phyloP scores from a whole-genome alignment of 192 early-diverging fungal species.

The Podila epigama region DNA sequence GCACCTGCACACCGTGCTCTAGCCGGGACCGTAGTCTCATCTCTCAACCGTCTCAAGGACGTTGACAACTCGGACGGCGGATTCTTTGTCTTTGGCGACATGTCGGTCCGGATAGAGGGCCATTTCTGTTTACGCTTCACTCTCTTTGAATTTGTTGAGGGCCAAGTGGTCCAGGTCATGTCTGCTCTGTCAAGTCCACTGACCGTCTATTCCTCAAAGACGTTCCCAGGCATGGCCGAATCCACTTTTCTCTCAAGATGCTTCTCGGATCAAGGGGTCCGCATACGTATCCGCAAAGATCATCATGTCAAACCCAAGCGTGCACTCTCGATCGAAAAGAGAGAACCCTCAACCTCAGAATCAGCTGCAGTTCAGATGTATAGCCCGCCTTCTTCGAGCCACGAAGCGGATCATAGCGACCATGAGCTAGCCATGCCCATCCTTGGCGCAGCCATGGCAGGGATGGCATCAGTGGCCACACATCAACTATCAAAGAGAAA shows the following conservation, averaged over 20 bases:
- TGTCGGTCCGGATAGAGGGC: conserved; percentile 88
- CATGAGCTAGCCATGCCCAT: conserved; percentile 4
- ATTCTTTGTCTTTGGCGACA: conserved; percentile 95
- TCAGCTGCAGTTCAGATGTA: conserved; percentile 15
- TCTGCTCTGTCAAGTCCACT: conserved; percentile 78
- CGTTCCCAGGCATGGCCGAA: conserved; percentile 93
- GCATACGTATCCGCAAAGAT: conserved; percentile 94
- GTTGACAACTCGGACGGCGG: conserved; percentile 86
- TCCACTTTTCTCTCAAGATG: conserved; percentile 86
- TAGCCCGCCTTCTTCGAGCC: conserved; percentile 31
- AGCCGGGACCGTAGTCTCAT: conserved; percentile 89
- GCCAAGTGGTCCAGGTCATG: conserved; percentile 63
- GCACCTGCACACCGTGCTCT: conserved; percentile 78
- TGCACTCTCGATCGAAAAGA: conserved; percentile 9
- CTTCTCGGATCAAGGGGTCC: conserved; percentile 95
- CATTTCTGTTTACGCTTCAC: conserved; percentile 79
- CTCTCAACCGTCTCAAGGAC: conserved; percentile 86
- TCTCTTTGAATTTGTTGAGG: conserved; percentile 86
- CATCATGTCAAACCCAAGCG: conserved; percentile 52
- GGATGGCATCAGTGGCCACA: too few species aligned
- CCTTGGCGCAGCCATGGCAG: too few species aligned
- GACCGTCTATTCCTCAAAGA: conserved; percentile 84
- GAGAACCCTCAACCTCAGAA: too few species aligned
- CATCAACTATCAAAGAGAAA: too few species aligned
- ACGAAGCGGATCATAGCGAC: conserved; percentile 45